Evolutionary conservation across 2,329 filamentous ascomycete genomes (phyloP), one percentile per base, ranked within the genome.

Genomic region (Aphanocladium album): DNA sequence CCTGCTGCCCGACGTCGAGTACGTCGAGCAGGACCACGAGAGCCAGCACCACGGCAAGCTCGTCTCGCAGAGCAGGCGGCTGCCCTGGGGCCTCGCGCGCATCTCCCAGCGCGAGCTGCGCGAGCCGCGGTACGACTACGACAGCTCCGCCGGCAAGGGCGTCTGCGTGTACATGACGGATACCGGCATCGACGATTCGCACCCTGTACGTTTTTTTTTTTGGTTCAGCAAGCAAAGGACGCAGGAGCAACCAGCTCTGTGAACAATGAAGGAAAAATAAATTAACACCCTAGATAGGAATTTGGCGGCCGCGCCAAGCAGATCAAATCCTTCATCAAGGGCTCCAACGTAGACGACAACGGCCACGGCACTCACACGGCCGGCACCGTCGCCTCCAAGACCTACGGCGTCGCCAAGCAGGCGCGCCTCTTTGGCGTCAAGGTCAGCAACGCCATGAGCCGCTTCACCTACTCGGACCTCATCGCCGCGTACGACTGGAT

Each of bases 331-430:
- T 76, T 70, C 59, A 72, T 69, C 60, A 70, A 75, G 66, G 66
- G 65, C 53, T 62, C 65, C 62, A 70, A 76, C 68, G 67, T 65
- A 1, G 77, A 79, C 60, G 75, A 73, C 61, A 72, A 78, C 62
- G 79, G 78, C 61, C 78, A 80, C 70, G 79, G 78, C 62, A 81
- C 78, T 14, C 77, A 80, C 67, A 76, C 79, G 21, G 72, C 77
- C 5, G 79, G 77, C 58, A 80, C 76, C 52, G 74, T 80, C 60
- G 77, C 73, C 57, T 72, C 72, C 21, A 69, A 52, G 46, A 76
- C 67, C 39, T 79, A 76, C 60, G 79, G 79, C 62, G 76, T 81
- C 1, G 77, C 77, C 65, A 80, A 80, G 73, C 71, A 72, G 67
- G 74, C 77, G 27, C 71, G 57, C 30, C 68, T 80, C 41, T 74